A percentile compares a stretch with the other conserved stretches of the same genome.
Conservation (phyloP, 805 yeast genomes). For the Candida morakotiae region DNA sequence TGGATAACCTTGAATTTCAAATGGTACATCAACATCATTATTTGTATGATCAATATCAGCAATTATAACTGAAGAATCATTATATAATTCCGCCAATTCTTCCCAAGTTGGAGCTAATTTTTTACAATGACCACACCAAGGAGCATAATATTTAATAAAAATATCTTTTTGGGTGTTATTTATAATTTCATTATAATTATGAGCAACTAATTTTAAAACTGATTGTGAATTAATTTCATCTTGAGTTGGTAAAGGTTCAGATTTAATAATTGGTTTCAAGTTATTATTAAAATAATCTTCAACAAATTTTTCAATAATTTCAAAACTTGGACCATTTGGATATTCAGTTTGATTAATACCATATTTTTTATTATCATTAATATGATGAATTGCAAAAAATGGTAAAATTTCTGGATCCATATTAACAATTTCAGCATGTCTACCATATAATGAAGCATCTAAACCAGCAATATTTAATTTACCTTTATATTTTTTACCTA, state of each 20-base stretch:
- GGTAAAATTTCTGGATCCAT: slow-evolving; percentile 80
- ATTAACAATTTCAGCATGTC: slow-evolving; percentile 83
- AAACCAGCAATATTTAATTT: slow-evolving; percentile 83
- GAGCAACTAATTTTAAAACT: slow-evolving; percentile 75
- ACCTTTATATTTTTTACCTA: slow-evolving; percentile 77
- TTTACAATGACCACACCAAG: slow-evolving; percentile 98
- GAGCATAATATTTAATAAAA: slow-evolving; percentile 89
- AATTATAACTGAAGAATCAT: slow-evolving; percentile 53
- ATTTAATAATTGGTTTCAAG: slow-evolving; percentile 69
- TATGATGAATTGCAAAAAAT: slow-evolving; percentile 82
- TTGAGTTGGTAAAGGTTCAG: slow-evolving; percentile 79
- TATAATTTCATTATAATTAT: slow-evolving; percentile 70
- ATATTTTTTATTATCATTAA: slow-evolving; percentile 64
- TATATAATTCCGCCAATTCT: slow-evolving; percentile 72
- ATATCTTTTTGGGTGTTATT: slow-evolving; percentile 59
- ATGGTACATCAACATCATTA: slow-evolving; percentile 75
- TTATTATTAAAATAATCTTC: slow-evolving; percentile 60
- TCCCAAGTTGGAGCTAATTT: slow-evolving; percentile 84
- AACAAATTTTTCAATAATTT: slow-evolving; percentile 59
- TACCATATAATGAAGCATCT: slow-evolving; percentile 75
- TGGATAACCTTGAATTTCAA: slow-evolving; percentile 83
- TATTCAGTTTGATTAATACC: slow-evolving; percentile 61
- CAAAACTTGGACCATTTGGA: slow-evolving; percentile 42
- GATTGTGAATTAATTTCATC: slow-evolving; percentile 61
- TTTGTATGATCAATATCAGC: slow-evolving; percentile 88